Conservation (phyloP, 2,329 filamentous ascomycete species). For the Cercospora sp. region DNA sequence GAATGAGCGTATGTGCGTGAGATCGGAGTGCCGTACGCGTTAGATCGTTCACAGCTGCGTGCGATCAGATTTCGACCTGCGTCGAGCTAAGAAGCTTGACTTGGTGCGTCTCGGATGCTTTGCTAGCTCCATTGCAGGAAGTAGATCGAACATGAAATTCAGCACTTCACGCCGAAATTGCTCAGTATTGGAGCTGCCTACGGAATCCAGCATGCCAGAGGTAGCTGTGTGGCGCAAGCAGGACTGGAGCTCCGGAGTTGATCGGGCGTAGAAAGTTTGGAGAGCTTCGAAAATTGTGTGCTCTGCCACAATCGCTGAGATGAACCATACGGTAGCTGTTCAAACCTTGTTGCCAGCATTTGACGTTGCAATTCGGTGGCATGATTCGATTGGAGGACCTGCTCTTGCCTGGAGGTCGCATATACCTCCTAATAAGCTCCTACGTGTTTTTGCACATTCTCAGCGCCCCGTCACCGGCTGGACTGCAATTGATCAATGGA, state of each 20-base stretch:
- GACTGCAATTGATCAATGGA: neutral
- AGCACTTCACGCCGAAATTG: neutral
- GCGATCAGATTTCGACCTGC: neutral
- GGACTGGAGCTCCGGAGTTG: neutral
- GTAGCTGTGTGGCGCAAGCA: neutral
- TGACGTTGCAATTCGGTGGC: neutral
- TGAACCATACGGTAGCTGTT: neutral
- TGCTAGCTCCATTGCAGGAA: neutral
- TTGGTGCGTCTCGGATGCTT: neutral
- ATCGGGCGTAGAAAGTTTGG: neutral
- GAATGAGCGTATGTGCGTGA: neutral
- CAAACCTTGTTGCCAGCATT: neutral
- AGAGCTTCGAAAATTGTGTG: neutral
- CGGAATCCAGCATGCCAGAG: neutral
- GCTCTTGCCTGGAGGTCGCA: neutral
- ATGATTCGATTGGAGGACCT: neutral
- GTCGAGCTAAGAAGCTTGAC: neutral
- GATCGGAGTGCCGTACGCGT: neutral
- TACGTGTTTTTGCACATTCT: neutral
- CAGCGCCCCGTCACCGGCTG: neutral
- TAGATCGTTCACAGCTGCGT: neutral
- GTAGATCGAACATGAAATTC: neutral
- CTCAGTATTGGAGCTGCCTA: neutral
- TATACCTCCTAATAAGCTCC: too few species aligned
- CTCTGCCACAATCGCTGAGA: neutral